These are phyloP conservation scores for Fusarium sp. DNA, from an alignment of 2,329 filamentous ascomycete genomes.

Conservation along the genomic window DNA sequence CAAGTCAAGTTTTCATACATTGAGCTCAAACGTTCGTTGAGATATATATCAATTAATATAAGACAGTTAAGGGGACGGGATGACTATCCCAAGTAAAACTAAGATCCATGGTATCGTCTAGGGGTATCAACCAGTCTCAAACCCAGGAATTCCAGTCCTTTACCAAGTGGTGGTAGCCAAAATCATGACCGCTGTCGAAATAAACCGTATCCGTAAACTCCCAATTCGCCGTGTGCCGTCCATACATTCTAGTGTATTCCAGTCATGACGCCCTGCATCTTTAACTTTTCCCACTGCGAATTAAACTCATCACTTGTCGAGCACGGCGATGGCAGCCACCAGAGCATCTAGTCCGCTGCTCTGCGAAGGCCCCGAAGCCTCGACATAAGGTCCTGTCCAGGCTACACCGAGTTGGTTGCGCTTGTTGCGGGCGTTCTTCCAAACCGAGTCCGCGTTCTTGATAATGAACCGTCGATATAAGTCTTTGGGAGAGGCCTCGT, in stretches of 20 bases:
- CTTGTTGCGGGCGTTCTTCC: conserved; percentile 69
- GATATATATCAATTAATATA: conserved; percentile 17
- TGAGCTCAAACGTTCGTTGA: neutral
- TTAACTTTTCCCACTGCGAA: conserved; percentile 6
- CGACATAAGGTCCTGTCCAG: conserved; percentile 75
- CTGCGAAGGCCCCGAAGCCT: conserved; percentile 71
- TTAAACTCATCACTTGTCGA: conserved; percentile 40
- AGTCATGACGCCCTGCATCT: conserved; percentile 22
- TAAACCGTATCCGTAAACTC: conserved; percentile 23
- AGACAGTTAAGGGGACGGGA: conserved; percentile 20
- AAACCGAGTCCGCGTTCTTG: conserved; percentile 76
- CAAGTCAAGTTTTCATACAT: neutral
- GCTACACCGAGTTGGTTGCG: conserved; percentile 70
- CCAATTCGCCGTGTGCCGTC: conserved; percentile 37
- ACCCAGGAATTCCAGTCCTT: conserved; percentile 33
- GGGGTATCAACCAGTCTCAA: conserved; percentile 48
- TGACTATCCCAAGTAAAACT: conserved; percentile 13
- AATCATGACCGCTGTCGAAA: conserved; percentile 9
- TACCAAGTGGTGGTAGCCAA: conserved; percentile 9
- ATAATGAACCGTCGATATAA: conserved; percentile 70
- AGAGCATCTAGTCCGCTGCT: conserved; percentile 77
- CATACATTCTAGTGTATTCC: conserved; percentile 19
- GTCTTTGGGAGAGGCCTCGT: conserved; percentile 64
- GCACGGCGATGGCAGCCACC: conserved; percentile 70
- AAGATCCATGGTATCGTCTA: conserved; percentile 30